Base-by-base conservation (phyloP, 1,139 yeast genomes). In the Geotrichum fermentans region DNA sequence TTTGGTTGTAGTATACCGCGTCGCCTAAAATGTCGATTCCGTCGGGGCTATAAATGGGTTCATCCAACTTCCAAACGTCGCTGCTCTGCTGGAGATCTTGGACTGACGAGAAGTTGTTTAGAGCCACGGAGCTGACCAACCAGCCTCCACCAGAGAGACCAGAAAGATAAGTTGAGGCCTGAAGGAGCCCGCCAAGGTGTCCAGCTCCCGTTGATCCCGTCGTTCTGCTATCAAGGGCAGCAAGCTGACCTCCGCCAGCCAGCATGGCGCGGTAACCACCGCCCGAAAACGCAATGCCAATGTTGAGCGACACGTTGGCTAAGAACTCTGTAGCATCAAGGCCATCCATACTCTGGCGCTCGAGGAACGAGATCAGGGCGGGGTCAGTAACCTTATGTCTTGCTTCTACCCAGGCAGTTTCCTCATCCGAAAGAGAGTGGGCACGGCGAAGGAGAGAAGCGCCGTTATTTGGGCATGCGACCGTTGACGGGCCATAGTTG, bases 261-360 rank as follows among this genome's bases (percentile, higher is more conserved):
- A 88, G 69, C 96, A 88, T 86, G 45, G 96, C 95, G 52, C 97
- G 76, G 67, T 86, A 88, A 2, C 96, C 95, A 60, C 97, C 97
- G 36, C 97, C 97, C 4, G 92, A 80, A 61, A 86, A 83, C 2
- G 95, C 89, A 18, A 88, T 62, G 2, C 83, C 96, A 48, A 87
- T 73, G 45, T 70, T 73, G 49, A 77, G 72, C 21, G 70, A 68
- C 28, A 75, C 67, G 40, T 65, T 53, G 65, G 46, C 88, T 69
- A 83, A 61, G 58, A 78, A 81, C 2, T 62, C 58, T 17, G 66
- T 69, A 1, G 79, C 75, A 57, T 80, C 77, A 58, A 86, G 82
- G 58, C 78, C 82, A 4, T 77, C 68, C 58, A 83, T 61, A 47
- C 80, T 78, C 2, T 86, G 78, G 17, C 77, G 70, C 7, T 72